These are phyloP conservation scores for Acer yangbiense DNA, from an alignment of 345 rosid genomes.

Conservation along the genomic window DNA sequence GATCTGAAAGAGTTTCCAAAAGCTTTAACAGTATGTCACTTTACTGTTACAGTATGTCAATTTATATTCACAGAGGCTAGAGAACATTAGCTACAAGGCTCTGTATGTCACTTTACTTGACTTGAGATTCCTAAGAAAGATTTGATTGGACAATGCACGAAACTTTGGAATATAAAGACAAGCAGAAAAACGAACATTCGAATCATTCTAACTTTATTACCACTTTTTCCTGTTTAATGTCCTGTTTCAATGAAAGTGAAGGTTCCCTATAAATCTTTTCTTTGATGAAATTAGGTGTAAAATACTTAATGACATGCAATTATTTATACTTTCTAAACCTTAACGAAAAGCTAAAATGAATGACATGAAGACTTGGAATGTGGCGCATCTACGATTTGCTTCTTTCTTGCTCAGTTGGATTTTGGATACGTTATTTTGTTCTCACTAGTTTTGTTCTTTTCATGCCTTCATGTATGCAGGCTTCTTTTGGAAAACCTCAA, in stretches of 20 bases:
- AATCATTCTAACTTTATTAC: background rate
- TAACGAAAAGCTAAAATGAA: background rate
- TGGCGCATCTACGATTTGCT: background rate
- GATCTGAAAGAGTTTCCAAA: background rate
- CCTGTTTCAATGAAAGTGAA: background rate
- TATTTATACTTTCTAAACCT: background rate
- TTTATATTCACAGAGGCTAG: background rate
- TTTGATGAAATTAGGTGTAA: background rate
- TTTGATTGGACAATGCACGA: background rate
- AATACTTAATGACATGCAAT: background rate
- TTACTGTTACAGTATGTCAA: too few relatives aligned
- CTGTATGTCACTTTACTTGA: background rate
- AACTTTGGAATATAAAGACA: background rate
- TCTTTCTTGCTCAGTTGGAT: background rate
- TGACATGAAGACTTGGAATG: background rate
- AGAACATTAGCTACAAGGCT: background rate
- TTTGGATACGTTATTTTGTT: background rate
- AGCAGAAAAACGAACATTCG: background rate
- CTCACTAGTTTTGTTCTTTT: conserved; percentile 9
- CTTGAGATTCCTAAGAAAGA: background rate
- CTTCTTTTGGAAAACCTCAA: conserved; percentile 56
- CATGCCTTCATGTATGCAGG: conserved; percentile 42
- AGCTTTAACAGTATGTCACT: background rate
- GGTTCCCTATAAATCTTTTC: background rate
- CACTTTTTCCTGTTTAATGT: background rate